Evolutionary conservation across 805 yeast genomes (phyloP).

Genomic region (Saccharomycopsis selenospora): DNA sequence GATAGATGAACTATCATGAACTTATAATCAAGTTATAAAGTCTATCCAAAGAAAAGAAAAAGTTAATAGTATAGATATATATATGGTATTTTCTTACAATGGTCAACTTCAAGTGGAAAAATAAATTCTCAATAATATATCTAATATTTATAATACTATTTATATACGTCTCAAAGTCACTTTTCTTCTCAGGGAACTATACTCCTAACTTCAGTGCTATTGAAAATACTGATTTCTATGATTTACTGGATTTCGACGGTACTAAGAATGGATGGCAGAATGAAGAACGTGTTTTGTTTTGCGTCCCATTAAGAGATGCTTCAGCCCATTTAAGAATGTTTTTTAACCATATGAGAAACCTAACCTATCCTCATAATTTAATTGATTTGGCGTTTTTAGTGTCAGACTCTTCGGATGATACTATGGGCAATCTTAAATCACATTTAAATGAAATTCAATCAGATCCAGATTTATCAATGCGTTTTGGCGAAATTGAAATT

Average conservation of each 20-base stretch:
- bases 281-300: constrained; percentile 70
- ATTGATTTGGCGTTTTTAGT: constrained; percentile 82
- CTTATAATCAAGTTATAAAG: no score
- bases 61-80: no score
- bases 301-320: constrained; percentile 91
- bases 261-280: constrained; percentile 71
- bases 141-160: no score
- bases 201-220: constrained; percentile 24
- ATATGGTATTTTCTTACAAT: no score
- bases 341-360: constrained; percentile 68
- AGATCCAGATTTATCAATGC: constrained; percentile 50
- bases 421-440: constrained; percentile 58
- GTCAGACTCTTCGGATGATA: constrained; percentile 84
- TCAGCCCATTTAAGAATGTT: constrained; percentile 85
- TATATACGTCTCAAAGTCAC: neutral
- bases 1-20: no score
- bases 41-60: no score
- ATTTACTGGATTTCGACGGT: constrained; percentile 59
- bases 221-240: constrained; percentile 59
- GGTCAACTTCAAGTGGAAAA: no score
- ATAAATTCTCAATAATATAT: no score
- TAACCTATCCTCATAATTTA: constrained; percentile 81
- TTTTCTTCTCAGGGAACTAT: neutral
- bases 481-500: constrained; percentile 80
- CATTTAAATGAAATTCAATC: constrained; percentile 58